Evolutionary conservation across 192 early-diverging fungal genomes (phyloP), one percentile per base, ranked within the genome.

Genomic region (Diversispora eburnea): DNA sequence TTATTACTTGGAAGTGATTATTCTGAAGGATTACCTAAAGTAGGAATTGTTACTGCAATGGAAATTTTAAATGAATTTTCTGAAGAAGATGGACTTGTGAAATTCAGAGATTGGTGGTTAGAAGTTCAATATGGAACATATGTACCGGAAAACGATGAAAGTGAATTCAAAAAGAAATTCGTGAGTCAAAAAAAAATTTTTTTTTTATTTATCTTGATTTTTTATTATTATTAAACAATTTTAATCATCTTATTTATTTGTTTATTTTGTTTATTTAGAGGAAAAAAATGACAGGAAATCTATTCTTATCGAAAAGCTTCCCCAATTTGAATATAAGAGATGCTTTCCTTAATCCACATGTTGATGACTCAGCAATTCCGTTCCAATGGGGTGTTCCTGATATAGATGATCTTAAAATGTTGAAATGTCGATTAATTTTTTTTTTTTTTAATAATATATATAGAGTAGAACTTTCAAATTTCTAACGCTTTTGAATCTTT

Each of bases 1-100:
- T 94, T 90, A 63, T 75, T 99, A 15, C 83, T 99, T 9, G 96
- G 96, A n/a, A 98, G 95, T 77, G 98, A 99, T 82, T 99, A 99
- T 76, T 95, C 98, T 0, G 86, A 87, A 13, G 98, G 98, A 0
- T 83, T 99, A 70, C 80, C 86, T 39, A 94, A 95, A 3, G 77
- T 98, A 42, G 98, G 98, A 25, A 84, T 91, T 19, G 93, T 97
- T 22, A 79, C 85, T 25, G 95, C 94, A 0, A 88, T 98, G 87
- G 98, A 99, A 77, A 90, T 96, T 17, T 73, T 99, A 70, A 85
- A 86, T 54, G 87, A 89, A 73, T 97, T 91, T 79, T 82, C 83
- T 6, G 80, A 76, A 3, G 69, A 74, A 72, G 77, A 81, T 78
- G 76, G 76, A 39, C 56, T 91, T 58, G 73, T 81, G 7, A 74